These are phyloP conservation scores for Infundibulicybe gibba DNA, from an alignment of 768 basidiomycete species.

Conservation along the genomic window DNA sequence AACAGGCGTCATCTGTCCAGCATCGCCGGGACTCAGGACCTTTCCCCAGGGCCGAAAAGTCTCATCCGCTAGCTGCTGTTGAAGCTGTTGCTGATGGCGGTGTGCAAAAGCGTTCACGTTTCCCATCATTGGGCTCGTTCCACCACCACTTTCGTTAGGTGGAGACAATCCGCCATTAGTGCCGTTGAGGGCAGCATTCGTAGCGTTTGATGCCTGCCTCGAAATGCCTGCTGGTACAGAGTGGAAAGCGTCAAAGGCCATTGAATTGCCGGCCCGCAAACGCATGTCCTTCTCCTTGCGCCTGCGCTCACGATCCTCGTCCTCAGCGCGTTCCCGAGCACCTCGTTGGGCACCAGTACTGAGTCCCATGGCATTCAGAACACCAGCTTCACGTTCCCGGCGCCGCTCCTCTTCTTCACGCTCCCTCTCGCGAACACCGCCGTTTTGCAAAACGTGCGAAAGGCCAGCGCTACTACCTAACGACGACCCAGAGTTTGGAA, in stretches of 20 bases:
- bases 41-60: conserved; percentile 31
- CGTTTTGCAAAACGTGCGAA: conserved; percentile 1
- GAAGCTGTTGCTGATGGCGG: conserved; percentile 1
- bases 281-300: conserved; percentile 52
- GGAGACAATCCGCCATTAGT: conserved; percentile 8
- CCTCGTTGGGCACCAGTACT: conserved; percentile 39
- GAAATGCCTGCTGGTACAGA: conserved; percentile 41
- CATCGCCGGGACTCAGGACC: conserved; percentile 5
- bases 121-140: conserved; percentile 11
- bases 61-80: neutral
- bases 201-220: conserved; percentile 29
- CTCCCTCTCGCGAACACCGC: conserved; percentile 7
- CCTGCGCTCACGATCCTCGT: conserved; percentile 52
- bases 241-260: conserved; percentile 79
- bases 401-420: conserved; percentile 47
- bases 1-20: neutral
- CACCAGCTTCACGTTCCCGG: conserved; percentile 28
- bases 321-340: conserved; percentile 59
- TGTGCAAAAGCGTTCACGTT: conserved; percentile 13
- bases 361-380: conserved; percentile 37
- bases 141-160: conserved; percentile 7
- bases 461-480: neutral
- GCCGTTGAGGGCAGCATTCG: conserved; percentile 8
- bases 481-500: conserved; percentile 4
- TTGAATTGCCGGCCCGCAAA: conserved; percentile 35